Base-by-base conservation (phyloP, 208 protist genomes). In the Porcisia deanei region DNA sequence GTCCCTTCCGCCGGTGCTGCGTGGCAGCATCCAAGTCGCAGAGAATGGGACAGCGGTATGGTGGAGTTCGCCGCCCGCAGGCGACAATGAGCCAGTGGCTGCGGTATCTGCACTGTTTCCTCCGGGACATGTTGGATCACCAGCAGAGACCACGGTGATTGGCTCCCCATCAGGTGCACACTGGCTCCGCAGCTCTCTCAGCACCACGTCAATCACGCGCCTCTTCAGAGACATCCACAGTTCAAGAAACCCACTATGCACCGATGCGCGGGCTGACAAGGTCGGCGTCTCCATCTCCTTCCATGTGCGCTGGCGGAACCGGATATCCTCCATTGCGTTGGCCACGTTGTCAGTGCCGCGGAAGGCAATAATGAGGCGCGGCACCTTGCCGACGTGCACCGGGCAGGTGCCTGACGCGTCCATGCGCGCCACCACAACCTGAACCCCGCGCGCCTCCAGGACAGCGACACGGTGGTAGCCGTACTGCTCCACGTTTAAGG, bases 181-280 rank as follows among this genome's bases (percentile, higher is more conserved):
- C 45, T 75, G 71, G 30, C 65, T 25, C 20, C 77, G 80, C 52
- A 95, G 78, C 66, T 89, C 85, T 30, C 5, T 65, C n/a, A 85
- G 71, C 45, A 95, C 75, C n/a, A 82, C 86, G 8, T 69, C 68
- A 22, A 97, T 71, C 60, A 96, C 90, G 0, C 57, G 53, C 75
- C 83, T 81, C 65, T 95, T 93, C 49, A 97, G 74, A 47, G 79
- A 80, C 78, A 90, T 85, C 93, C 93, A 97, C 58, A 91, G 82
- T 41, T 88, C 88, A 43, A 95, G 78, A 69, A 97, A 96, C 16
- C 93, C 93, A 55, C 84, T 87, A 83, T 97, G 93, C 37, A 95
- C 90, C 30, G 70, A 79, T 0, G 93, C 85, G 14, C 85, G 68
- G 0, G 73, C 41, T n/a, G 74, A 68, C 45, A 85, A 69, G 30